Percentiles rank a stretch among this genome's conserved stretches.
phyloP scores from a whole-genome alignment of 345 rosid genomes.

The Mangifera indica region DNA sequence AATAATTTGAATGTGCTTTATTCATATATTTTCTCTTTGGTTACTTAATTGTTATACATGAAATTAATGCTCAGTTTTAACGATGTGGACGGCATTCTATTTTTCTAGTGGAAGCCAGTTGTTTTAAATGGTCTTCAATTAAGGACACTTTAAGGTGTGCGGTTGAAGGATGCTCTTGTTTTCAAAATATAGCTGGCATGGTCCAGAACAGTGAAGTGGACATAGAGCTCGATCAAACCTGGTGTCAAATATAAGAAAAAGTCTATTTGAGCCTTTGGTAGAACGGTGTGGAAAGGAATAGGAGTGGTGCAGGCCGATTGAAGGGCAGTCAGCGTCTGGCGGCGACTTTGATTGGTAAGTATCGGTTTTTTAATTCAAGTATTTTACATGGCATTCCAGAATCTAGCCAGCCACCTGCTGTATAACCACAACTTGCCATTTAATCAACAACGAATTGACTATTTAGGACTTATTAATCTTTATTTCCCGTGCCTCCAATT shows the following conservation, averaged over 20 bases:
- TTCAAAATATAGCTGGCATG: not conserved
- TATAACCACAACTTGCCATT: not conserved
- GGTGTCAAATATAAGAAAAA: not conserved
- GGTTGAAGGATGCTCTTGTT: not conserved
- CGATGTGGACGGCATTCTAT: too few relatives aligned
- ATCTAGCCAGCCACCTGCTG: not conserved
- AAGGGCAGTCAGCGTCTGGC: too few relatives aligned
- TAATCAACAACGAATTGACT: not conserved
- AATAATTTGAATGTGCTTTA: constrained; percentile 16
- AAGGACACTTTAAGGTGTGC: too few relatives aligned
- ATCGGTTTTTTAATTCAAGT: too few relatives aligned
- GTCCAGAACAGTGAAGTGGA: not conserved
- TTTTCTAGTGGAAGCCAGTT: not conserved
- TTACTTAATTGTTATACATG: too few relatives aligned
- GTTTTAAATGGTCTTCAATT: not conserved
- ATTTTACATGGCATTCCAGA: not conserved
- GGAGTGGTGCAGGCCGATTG: too few relatives aligned
- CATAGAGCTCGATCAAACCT: too few relatives aligned
- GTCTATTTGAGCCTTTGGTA: not conserved
- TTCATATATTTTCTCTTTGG: too few relatives aligned
- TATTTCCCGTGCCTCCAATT: not conserved
- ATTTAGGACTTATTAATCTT: constrained; percentile 5
- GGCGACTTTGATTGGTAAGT: too few relatives aligned
- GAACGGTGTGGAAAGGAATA: not conserved
- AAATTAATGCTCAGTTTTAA: too few relatives aligned